These are phyloP conservation scores for Babesia bigemina DNA, from an alignment of 169 alveolate species.

Conservation along the genomic window DNA sequence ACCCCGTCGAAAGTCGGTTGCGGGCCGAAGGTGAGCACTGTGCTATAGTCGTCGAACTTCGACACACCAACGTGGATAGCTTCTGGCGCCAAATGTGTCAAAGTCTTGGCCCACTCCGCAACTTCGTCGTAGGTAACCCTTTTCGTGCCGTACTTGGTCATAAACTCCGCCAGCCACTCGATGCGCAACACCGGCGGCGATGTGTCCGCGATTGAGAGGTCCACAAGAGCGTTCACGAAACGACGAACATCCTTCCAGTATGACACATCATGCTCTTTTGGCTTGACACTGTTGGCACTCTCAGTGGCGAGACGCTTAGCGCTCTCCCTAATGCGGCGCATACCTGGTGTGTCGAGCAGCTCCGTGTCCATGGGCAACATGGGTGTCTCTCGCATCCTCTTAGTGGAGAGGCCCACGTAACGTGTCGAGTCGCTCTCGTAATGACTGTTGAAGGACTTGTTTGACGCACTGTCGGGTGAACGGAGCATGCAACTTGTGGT, in stretches of 20 bases:
- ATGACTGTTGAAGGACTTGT: neutral
- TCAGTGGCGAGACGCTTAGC: conserved; percentile 17
- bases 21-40: conserved; percentile 37
- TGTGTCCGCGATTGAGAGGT: conserved; percentile 34
- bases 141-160: conserved; percentile 37
- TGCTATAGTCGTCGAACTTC: conserved; percentile 57
- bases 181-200: conserved; percentile 48
- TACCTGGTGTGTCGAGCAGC: conserved; percentile 65
- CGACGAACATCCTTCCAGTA: conserved; percentile 58
- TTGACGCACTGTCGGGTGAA: neutral
- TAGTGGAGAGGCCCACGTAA: neutral
- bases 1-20: conserved; percentile 30
- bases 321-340: conserved; percentile 63
- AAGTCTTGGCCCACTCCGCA: conserved; percentile 44
- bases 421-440: no score
- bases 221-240: conserved; percentile 50
- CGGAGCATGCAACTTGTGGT: neutral
- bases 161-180: conserved; percentile 59
- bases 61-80: conserved; percentile 29
- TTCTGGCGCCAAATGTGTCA: conserved; percentile 43
- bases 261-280: conserved; percentile 28
- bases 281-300: neutral
- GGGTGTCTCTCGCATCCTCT: conserved; percentile 25
- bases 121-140: conserved; percentile 59
- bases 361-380: conserved; percentile 48